Conservation (phyloP, 345 rosid species). For the Camelina laxa region DNA sequence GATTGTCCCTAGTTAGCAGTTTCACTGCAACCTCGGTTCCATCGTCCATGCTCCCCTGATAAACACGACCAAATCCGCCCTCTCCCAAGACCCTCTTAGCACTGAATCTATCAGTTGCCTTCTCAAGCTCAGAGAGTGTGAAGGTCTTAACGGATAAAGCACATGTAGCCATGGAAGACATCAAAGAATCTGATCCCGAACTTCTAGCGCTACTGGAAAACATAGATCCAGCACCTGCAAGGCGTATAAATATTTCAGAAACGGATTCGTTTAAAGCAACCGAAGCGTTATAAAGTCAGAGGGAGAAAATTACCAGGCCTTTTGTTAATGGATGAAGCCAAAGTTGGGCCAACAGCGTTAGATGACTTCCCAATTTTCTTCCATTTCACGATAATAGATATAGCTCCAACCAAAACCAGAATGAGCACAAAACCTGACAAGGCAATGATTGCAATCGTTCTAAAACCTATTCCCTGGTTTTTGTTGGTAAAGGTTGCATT, state of each 20-base stretch:
- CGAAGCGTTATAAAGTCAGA: constrained; percentile 20
- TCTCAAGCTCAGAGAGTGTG: constrained; percentile 73
- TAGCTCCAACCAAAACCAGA: constrained; percentile 72
- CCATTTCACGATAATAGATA: constrained; percentile 73
- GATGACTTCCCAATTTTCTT: constrained; percentile 79
- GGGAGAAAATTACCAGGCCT: constrained; percentile 65
- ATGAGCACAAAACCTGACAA: constrained; percentile 82
- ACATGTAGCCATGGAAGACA: constrained; percentile 81
- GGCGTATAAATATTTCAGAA: constrained; percentile 22
- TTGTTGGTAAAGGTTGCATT: constrained; percentile 64
- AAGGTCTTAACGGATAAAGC: constrained; percentile 85
- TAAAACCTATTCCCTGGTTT: constrained; percentile 71
- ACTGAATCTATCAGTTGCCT: constrained; percentile 90
- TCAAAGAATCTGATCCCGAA: constrained; percentile 76
- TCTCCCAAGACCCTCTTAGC: constrained; percentile 86
- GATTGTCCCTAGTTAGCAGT: constrained; percentile 83
- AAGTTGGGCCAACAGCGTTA: constrained; percentile 83
- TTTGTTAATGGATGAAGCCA: constrained; percentile 75
- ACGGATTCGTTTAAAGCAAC: constrained; percentile 18
- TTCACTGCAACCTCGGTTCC: constrained; percentile 92
- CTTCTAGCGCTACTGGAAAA: constrained; percentile 72
- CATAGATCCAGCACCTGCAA: constrained; percentile 67
- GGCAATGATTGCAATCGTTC: constrained; percentile 71
- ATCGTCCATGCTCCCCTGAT: constrained; percentile 75
- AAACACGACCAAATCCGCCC: constrained; percentile 99